Evolutionary conservation across 2,329 filamentous ascomycete species (phyloP).

Genomic region (Drechslerella coelobrocha): DNA sequence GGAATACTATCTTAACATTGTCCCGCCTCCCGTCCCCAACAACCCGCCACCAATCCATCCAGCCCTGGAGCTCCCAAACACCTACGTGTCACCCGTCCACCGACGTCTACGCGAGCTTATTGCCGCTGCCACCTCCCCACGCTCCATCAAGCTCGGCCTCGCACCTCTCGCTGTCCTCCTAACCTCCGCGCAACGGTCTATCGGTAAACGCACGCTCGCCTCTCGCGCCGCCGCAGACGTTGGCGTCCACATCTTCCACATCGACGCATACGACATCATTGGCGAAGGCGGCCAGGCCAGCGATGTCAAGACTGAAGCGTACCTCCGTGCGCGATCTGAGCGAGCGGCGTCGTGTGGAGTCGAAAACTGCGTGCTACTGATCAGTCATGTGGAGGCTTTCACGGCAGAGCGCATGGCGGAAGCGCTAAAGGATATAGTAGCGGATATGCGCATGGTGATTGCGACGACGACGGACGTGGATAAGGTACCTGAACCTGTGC

Average conservation of each 20-base stretch:
- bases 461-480: slow-evolving; percentile 95
- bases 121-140: slow-evolving; percentile 83
- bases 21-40: slow-evolving; percentile 67
- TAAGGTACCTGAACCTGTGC: slow-evolving; percentile 82
- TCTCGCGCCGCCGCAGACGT: slow-evolving; percentile 81
- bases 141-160: slow-evolving; percentile 84
- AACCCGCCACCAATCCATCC: slow-evolving; percentile 65
- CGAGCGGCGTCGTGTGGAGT: slow-evolving; percentile 86
- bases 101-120: slow-evolving; percentile 82
- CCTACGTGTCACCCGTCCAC: slow-evolving; percentile 67
- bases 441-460: slow-evolving; percentile 80
- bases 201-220: slow-evolving; percentile 86
- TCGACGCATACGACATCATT: slow-evolving; percentile 91
- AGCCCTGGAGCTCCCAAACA: slow-evolving; percentile 62
- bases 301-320: slow-evolving; percentile 92
- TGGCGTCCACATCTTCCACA: slow-evolving; percentile 83
- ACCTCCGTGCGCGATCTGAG: slow-evolving; percentile 84
- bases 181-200: slow-evolving; percentile 88
- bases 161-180: slow-evolving; percentile 87
- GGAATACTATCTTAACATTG: slow-evolving; percentile 87
- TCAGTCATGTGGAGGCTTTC: slow-evolving; percentile 87
- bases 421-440: slow-evolving; percentile 81
- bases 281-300: slow-evolving; percentile 88
- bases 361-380: slow-evolving; percentile 80
- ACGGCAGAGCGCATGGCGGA: slow-evolving; percentile 87